Percentiles rank a stretch among this genome's conserved stretches.
These are phyloP conservation scores for Phytophthora nicotianae DNA, from an alignment of 352 stramenopile species.

Conservation along the genomic window DNA sequence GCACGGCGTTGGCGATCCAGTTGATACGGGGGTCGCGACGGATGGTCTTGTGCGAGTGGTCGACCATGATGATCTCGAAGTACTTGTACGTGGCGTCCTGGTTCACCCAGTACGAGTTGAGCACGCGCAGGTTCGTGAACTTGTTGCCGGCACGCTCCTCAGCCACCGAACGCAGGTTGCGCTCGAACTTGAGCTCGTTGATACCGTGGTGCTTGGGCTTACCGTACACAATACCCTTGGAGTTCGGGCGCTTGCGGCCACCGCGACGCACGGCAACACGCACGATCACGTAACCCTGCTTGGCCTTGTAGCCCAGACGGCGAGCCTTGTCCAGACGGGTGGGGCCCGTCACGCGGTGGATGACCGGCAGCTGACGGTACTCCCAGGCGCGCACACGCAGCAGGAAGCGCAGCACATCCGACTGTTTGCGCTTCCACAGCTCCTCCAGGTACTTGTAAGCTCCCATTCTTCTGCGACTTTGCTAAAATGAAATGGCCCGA, in stretches of 20 bases:
- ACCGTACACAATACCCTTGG: slow-evolving; percentile 99
- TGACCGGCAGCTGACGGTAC: slow-evolving; percentile 98
- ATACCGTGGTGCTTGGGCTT: slow-evolving; percentile 99
- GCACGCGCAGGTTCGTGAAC: slow-evolving; percentile 98
- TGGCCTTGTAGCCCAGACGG: slow-evolving; percentile 99
- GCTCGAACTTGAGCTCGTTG: slow-evolving; percentile 99
- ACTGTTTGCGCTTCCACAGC: slow-evolving; percentile 99
- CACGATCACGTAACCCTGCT: slow-evolving; percentile 99
- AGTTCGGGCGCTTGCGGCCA: slow-evolving; percentile 99
- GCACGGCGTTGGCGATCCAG: slow-evolving; percentile 99
- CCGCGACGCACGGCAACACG: slow-evolving; percentile 97
- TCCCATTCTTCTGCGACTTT: slow-evolving; percentile 92
- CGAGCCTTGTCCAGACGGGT: slow-evolving; percentile 99
- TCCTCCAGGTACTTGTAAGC: slow-evolving; percentile 99
- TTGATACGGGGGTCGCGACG: slow-evolving; percentile 99
- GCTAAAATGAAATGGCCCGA: slow-evolving; percentile 36
- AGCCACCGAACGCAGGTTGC: slow-evolving; percentile 97
- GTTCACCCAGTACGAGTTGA: slow-evolving; percentile 99
- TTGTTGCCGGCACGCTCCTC: slow-evolving; percentile 98
- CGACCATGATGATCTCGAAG: slow-evolving; percentile 99
- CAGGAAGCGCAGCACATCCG: slow-evolving; percentile 99
- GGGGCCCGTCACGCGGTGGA: slow-evolving; percentile 94
- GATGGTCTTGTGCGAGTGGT: slow-evolving; percentile 98
- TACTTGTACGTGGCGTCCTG: slow-evolving; percentile 99
- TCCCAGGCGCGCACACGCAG: slow-evolving; percentile 97